Percentiles rank a stretch among this genome's conserved stretches.
Evolutionary conservation across 352 stramenopile species (phyloP).

Genomic region (Phytopythium boreale): DNA sequence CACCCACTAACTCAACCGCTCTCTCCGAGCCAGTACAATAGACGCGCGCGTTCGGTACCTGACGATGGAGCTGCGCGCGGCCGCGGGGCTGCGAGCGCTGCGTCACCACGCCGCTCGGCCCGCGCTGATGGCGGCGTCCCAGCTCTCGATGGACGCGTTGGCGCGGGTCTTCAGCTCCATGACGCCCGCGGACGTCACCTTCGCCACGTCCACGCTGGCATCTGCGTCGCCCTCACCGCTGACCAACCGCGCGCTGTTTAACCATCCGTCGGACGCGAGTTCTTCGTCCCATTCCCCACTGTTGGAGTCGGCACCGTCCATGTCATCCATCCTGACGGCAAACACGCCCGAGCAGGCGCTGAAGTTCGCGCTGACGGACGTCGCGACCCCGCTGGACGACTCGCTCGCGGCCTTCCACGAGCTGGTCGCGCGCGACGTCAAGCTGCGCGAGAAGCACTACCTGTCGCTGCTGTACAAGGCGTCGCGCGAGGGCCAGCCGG

Average conservation of each 20-base stretch:
- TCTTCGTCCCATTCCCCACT: background rate
- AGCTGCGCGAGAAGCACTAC: conserved; percentile 39
- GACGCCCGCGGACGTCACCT: background rate
- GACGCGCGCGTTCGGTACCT: background rate
- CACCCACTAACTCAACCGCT: background rate
- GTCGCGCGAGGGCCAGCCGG: conserved; percentile 27
- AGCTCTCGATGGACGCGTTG: background rate
- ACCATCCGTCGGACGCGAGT: background rate
- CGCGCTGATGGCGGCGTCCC: background rate
- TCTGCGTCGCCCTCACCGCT: background rate
- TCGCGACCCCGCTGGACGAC: conserved; percentile 16
- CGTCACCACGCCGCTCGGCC: background rate
- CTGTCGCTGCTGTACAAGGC: conserved; percentile 67
- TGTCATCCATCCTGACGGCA: background rate
- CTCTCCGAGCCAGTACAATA: background rate
- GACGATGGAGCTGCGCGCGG: background rate
- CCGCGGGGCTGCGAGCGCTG: conserved; percentile 7
- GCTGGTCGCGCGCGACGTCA: conserved; percentile 11
- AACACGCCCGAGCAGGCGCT: background rate
- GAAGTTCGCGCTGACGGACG: conserved; percentile 6
- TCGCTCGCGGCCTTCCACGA: conserved; percentile 37
- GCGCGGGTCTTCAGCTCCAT: background rate
- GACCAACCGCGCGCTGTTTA: background rate
- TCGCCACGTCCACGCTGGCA: background rate
- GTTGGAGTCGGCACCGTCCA: background rate